Conservation (phyloP, 2,329 filamentous ascomycete species). For the Ophiostoma angusticollis region DNA sequence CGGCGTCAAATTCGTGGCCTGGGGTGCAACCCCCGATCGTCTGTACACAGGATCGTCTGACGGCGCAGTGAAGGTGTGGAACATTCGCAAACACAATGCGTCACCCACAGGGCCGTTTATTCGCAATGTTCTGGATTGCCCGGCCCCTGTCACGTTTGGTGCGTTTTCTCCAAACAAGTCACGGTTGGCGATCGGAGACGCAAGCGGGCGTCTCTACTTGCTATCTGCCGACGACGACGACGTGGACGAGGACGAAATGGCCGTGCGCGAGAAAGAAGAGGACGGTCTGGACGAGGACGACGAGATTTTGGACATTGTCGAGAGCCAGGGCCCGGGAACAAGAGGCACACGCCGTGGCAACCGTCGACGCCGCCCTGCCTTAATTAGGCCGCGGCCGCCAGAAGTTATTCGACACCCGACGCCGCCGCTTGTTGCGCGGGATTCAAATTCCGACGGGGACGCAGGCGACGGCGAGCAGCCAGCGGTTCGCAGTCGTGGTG, state of each 20-base stretch:
- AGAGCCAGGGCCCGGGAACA: background rate
- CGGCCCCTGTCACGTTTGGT: conserved; percentile 44
- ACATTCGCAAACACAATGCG: conserved; percentile 32
- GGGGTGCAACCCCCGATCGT: conserved; percentile 42
- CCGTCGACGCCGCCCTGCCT: conserved; percentile 18
- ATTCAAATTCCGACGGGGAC: background rate
- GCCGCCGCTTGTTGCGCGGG: conserved; percentile 26
- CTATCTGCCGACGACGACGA: conserved; percentile 35
- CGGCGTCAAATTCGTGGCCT: conserved; percentile 51
- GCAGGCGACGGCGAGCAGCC: no score
- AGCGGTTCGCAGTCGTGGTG: no score
- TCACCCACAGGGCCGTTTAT: conserved; percentile 28
- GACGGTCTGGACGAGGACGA: background rate
- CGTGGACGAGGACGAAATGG: conserved; percentile 19
- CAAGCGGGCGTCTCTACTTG: conserved; percentile 46
- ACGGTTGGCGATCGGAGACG: conserved; percentile 46
- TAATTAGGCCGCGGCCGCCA: conserved; percentile 32
- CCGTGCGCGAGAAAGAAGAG: conserved; percentile 6
- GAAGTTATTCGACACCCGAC: conserved; percentile 37
- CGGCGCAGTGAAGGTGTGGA: conserved; percentile 50
- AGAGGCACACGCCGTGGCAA: background rate
- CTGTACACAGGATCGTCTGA: conserved; percentile 54
- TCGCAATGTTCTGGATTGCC: conserved; percentile 38
- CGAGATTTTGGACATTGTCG: background rate
- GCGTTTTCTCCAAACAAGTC: conserved; percentile 44